Conservation (phyloP, 1,139 yeast genomes). For the Schwanniomyces etchellsii region DNA sequence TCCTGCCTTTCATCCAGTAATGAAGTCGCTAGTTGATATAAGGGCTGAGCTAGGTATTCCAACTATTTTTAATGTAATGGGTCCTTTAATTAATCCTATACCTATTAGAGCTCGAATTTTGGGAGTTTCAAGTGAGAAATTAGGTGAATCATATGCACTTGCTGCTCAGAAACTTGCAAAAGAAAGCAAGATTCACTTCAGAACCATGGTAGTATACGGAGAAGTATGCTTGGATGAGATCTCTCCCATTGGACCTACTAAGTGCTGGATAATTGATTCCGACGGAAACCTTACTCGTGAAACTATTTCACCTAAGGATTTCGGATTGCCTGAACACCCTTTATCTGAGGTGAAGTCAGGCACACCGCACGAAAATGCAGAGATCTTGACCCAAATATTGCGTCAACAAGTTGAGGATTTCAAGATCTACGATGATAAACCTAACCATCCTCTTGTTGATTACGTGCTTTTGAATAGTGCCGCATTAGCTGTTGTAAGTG, state of each 20-base stretch:
- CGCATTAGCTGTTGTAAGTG: conserved; percentile 77
- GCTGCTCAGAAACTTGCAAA: conserved; percentile 57
- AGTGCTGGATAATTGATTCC: conserved; percentile 66
- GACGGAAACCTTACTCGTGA: conserved; percentile 32
- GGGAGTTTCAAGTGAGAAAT: conserved; percentile 76
- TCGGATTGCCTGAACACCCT: conserved; percentile 73
- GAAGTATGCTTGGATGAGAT: conserved; percentile 88
- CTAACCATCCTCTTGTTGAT: conserved; percentile 66
- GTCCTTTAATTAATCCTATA: conserved; percentile 90
- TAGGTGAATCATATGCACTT: conserved; percentile 81
- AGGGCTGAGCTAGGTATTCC: conserved; percentile 80
- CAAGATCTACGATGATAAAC: conserved; percentile 13
- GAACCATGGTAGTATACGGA: conserved; percentile 89
- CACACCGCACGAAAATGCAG: conserved; percentile 83
- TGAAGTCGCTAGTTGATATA: conserved; percentile 77
- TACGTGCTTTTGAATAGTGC: conserved; percentile 85
- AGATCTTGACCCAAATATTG: conserved; percentile 50
- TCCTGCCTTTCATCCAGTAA: conserved; percentile 91
- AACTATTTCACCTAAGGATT: conserved; percentile 58
- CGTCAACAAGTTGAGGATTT: conserved; percentile 45
- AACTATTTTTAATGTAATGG: conserved; percentile 86
- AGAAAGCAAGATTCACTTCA: conserved; percentile 39
- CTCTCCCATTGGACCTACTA: conserved; percentile 78
- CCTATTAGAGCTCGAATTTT: conserved; percentile 76
- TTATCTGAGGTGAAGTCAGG: conserved; percentile 70